Base-by-base conservation (phyloP, 176 grass and related monocot genomes). In the Raddia distichophylla region DNA sequence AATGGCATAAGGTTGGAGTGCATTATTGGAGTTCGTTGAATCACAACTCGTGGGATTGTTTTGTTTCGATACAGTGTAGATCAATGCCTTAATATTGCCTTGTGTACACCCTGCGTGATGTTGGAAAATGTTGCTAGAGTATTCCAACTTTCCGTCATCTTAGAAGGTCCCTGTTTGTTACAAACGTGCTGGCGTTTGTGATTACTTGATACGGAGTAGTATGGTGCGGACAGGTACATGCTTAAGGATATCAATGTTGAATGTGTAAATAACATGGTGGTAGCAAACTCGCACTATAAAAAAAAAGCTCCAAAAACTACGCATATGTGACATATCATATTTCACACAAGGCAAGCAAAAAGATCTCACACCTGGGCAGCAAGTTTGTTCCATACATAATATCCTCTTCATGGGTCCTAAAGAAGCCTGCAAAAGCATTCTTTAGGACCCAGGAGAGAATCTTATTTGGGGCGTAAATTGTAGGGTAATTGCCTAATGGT, bases 391-490 rank as follows among this genome's bases (percentile, higher is more conserved):
- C 27, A 27, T 0, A 27, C 1, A 27, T 27, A 27, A 27, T 27
- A 27, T 27, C 27, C 27, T 27, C 27, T 27, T 27, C 27, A 27
- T 27, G 27, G 27, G 27, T 27, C 27, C 27, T 27, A 27, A 27
- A 27, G 60, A 74, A 86, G 70, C 77, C 44, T 59, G n/a, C 5
- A 22, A 2, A 27, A 48, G 33, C 19, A 59, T 65, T 45, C 18
- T 59, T 43, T 81, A 68, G 43, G 55, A 43, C 62, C 46, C 33
- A 67, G 17, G 52, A 27, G 64, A 45, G 71, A 63, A 56, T 51
- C n/a, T 86, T 75, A 68, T 74, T 44, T 61, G 27, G 14, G n/a
- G 1, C 12, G 6, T 86, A 75, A 43, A 74, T 86, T 69, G n/a
- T 69, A 63, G 48, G 35, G 42, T 58, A 57, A 9, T 43, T 15